Conservation (phyloP, 768 basidiomycete genomes). For the Myochromella boudieri region DNA sequence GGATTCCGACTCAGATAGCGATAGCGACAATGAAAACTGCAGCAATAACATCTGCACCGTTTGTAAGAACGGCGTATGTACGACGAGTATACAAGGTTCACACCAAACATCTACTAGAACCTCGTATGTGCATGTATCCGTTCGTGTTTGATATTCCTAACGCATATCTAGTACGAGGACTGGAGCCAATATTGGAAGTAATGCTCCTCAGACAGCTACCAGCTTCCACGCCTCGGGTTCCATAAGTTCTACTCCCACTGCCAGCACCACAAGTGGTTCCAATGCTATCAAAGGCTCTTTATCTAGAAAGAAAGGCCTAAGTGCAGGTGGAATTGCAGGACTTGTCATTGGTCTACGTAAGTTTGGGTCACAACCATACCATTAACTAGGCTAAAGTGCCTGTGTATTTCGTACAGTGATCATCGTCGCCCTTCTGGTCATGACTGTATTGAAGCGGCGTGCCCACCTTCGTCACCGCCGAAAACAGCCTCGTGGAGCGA, state of each 20-base stretch:
- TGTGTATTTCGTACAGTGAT: conserved; percentile 2
- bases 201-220: neutral
- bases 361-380: neutral
- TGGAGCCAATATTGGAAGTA: neutral
- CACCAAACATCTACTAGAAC: conserved; percentile 1
- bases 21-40: conserved; percentile 14
- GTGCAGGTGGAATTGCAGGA: conserved; percentile 20
- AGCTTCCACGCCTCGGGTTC: neutral
- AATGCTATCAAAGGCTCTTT: neutral
- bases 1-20: conserved; percentile 17
- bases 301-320: conserved; percentile 11
- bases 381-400: neutral
- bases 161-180: neutral
- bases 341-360: conserved; percentile 17
- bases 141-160: neutral
- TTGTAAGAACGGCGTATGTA: conserved; percentile 8
- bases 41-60: conserved; percentile 12
- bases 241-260: neutral
- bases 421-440: conserved; percentile 4
- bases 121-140: neutral
- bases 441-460: conserved; percentile 14
- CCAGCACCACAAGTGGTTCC: neutral
- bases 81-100: conserved; percentile 6
- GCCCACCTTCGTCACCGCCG: conserved; percentile 9
- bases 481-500: conserved; percentile 17